These are phyloP conservation scores for Claviceps citrina DNA, from an alignment of 2,329 filamentous ascomycete genomes.

Conservation along the genomic window DNA sequence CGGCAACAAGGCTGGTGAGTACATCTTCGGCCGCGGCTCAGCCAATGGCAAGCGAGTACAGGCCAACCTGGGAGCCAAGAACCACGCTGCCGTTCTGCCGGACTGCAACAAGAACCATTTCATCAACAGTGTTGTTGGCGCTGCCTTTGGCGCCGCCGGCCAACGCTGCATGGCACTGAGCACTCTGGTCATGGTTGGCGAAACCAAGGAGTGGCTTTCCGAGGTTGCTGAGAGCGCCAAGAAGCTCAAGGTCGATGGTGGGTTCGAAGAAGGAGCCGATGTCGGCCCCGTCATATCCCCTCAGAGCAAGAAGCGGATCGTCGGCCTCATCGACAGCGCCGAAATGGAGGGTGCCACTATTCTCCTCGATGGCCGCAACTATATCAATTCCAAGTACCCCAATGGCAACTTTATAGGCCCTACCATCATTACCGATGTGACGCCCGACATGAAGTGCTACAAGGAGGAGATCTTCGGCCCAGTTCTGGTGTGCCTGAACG, in stretches of 20 bases:
- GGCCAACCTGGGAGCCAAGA: slow-evolving; percentile 78
- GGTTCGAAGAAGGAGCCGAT: slow-evolving; percentile 67
- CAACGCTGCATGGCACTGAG: slow-evolving; percentile 80
- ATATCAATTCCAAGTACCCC: slow-evolving; percentile 61
- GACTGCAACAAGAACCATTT: slow-evolving; percentile 87
- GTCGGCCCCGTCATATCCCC: slow-evolving; percentile 71
- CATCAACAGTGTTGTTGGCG: slow-evolving; percentile 68
- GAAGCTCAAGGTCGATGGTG: slow-evolving; percentile 58
- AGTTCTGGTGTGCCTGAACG: slow-evolving; percentile 67
- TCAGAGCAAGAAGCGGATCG: slow-evolving; percentile 64
- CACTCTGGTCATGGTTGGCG: slow-evolving; percentile 68
- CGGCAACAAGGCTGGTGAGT: slow-evolving; percentile 76
- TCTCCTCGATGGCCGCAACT: slow-evolving; percentile 65
- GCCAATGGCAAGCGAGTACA: slow-evolving; percentile 81
- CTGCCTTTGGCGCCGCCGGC: slow-evolving; percentile 71
- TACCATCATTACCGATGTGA: slow-evolving; percentile 71
- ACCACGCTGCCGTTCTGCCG: slow-evolving; percentile 70
- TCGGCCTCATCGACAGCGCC: slow-evolving; percentile 58
- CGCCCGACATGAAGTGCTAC: slow-evolving; percentile 70
- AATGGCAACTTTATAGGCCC: slow-evolving; percentile 76
- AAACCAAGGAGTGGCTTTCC: slow-evolving; percentile 68
- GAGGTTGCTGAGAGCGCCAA: slow-evolving; percentile 66
- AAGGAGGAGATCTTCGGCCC: slow-evolving; percentile 75
- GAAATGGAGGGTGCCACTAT: slow-evolving; percentile 71
- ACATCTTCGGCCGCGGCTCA: slow-evolving; percentile 64